Evolutionary conservation across 192 early-diverging fungal genomes (phyloP), one percentile per base, ranked within the genome.

Genomic region (Backusella tuberculispora): DNA sequence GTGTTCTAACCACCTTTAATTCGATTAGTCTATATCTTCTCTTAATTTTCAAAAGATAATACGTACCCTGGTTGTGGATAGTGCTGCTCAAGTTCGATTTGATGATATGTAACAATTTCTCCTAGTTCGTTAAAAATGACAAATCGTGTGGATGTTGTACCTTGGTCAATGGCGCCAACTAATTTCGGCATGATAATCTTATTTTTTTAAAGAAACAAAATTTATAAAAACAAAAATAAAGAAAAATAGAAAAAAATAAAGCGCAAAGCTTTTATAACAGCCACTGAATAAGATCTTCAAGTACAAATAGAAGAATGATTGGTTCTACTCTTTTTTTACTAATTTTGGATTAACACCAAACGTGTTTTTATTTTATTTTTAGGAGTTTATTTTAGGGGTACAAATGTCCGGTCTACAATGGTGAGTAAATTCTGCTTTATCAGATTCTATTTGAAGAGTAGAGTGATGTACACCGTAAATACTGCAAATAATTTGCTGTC

Each of bases 91-190:
- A 94, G 94, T 76, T 97, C 95, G 26, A 87, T 69, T 81, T 96
- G 95, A 80, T 92, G 90, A 43, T 83, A 85, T 26, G 88, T 82
- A 19, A 95, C 90, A 24, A 95, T 83, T 66, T 80, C 74, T 53
- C 93, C 95, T 19, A 83, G 81, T 64, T 84, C 74, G 78, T 96
- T 90, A 81, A 98, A 97, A 74, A 98, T 88, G 26, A 98, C 91
- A 83, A 98, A 96, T 29, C 97, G 91, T 34, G 97, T 90, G 53
- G 92, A 93, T 24, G 92, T 91, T 14, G 97, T 98, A 75, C 97
- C 97, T 84, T 98, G 94, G 87, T 98, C 97, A 74, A 98, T 95
- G 75, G 95, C 86, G 40, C 92, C 95, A 45, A 95, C 74, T 77
- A 88, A 92, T 56, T 72, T 69, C 24, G 83, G 85, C 87, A 85